Evolutionary conservation across 306 rosid genomes (phyloP), one percentile per base, ranked within the genome.

Genomic region (Citrullus mucosospermus): DNA sequence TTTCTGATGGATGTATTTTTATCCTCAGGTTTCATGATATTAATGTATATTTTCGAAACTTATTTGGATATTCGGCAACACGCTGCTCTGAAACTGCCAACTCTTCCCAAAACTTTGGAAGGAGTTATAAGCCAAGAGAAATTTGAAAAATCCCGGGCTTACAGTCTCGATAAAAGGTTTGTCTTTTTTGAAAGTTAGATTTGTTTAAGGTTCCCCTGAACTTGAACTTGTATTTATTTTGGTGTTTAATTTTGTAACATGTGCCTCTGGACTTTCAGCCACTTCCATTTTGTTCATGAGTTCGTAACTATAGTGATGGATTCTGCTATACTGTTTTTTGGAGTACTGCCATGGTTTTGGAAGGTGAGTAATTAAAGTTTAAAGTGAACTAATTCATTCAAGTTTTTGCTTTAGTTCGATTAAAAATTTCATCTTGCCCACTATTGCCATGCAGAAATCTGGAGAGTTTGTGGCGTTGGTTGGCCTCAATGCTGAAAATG

Each of bases 101-200:
- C 88, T 61, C 97, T 95, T 83, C 99, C 97, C 11, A 95, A 89
- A 86, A 83, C 97, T 80, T 82, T 95, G 86, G 88, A 82, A 81
- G 99, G 97, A 82, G 93, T 95, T 48, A 92, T 95, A 81, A 88
- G 97, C 85, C 93, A 91, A 80, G 99, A 92, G 86, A 95, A 95
- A 77, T 95, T 95, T 84, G 85, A 87, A 83, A 92, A 95, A 80
- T 92, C 99, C 53, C 91, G 93, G 75, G 96, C 97, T 77, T 95
- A 95, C 79, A 89, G 97, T 87, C 90, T 95, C 80, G 99, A 95
- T 84, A 95, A 92, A 86, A 95, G 98, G 98, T 92, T 84, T 62
- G 80, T 53, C 39, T 63, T 18, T 66, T 78, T 50, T 76, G 61
- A 77, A 51, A 9, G 63, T 32, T 28, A 65, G 28, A 46, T 82